Conservation (phyloP, 768 basidiomycete species). For the Termitomyces titanicus region DNA sequence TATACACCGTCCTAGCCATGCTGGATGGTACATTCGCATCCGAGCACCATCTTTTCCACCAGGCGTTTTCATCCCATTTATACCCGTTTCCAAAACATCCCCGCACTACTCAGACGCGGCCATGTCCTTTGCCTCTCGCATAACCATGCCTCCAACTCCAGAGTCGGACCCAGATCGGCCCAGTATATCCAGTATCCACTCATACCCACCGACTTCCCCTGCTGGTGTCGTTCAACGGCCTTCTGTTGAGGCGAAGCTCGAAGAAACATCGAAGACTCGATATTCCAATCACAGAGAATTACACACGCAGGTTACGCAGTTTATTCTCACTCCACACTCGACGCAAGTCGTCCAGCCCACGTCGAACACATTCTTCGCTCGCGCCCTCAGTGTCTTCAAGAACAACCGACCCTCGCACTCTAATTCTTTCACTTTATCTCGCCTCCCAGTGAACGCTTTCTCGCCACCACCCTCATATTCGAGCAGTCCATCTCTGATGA, state of each 20-base stretch:
- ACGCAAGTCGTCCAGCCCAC: constrained; percentile 30
- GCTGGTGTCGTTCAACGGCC: constrained; percentile 28
- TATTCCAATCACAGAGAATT: constrained; percentile 22
- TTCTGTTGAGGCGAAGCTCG: constrained; percentile 27
- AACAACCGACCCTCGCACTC: constrained; percentile 53
- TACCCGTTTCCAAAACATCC: constrained; percentile 44
- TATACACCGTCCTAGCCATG: constrained; percentile 66
- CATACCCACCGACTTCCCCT: constrained; percentile 56
- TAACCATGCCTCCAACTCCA: constrained; percentile 26
- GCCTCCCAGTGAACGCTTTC: constrained; percentile 25
- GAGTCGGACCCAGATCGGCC: constrained; percentile 19
- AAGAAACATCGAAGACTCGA: constrained; percentile 17
- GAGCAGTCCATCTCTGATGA: constrained; percentile 8
- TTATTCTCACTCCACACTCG: constrained; percentile 48
- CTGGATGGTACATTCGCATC: constrained; percentile 84
- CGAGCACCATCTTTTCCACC: constrained; percentile 70
- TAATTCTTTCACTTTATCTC: constrained; percentile 56
- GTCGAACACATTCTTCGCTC: constrained; percentile 43
- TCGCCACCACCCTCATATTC: constrained; percentile 37
- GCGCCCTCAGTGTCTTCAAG: constrained; percentile 46
- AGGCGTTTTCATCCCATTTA: constrained; percentile 51
- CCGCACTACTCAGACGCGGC: constrained; percentile 49
- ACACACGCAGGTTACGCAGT: constrained; percentile 44
- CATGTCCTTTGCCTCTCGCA: constrained; percentile 50
- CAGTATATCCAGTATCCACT: constrained; percentile 43